Conservation (phyloP, 2,329 filamentous ascomycete species). For the Monilinia polystroma region DNA sequence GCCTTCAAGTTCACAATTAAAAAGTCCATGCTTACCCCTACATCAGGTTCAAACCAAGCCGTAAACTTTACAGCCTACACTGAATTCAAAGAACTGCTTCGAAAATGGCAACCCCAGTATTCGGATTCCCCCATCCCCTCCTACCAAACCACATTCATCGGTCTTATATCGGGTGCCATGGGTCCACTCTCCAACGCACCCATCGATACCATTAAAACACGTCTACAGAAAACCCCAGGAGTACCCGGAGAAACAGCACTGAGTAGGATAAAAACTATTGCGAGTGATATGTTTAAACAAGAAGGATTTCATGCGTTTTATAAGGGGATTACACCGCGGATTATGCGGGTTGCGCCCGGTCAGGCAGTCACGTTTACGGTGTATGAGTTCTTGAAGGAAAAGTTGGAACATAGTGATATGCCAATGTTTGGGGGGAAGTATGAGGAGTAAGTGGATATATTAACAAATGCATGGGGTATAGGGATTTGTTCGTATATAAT, state of each 20-base stretch:
- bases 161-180: constrained; percentile 85
- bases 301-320: constrained; percentile 95
- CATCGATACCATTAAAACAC: constrained; percentile 98
- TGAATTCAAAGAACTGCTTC: constrained; percentile 80
- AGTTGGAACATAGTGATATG: constrained; percentile 63
- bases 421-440: constrained; percentile 61
- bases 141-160: constrained; percentile 89
- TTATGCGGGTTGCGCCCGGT: constrained; percentile 95
- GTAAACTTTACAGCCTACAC: constrained; percentile 98
- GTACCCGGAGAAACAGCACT: constrained; percentile 78
- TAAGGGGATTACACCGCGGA: constrained; percentile 96
- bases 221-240: constrained; percentile 86
- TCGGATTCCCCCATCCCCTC: constrained; percentile 66
- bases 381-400: constrained; percentile 74
- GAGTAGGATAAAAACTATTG: constrained; percentile 74
- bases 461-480: neutral
- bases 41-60: constrained; percentile 71
- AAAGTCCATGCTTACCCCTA: constrained; percentile 2
- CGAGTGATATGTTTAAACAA: constrained; percentile 84
- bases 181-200: constrained; percentile 95
- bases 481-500: neutral
- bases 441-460: constrained; percentile 55
- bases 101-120: constrained; percentile 69
- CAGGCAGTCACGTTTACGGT: constrained; percentile 79
- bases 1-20: constrained; percentile 9